Evolutionary conservation across 257 asterid genomes (phyloP).

Genomic region (Solanum habrochaites): DNA sequence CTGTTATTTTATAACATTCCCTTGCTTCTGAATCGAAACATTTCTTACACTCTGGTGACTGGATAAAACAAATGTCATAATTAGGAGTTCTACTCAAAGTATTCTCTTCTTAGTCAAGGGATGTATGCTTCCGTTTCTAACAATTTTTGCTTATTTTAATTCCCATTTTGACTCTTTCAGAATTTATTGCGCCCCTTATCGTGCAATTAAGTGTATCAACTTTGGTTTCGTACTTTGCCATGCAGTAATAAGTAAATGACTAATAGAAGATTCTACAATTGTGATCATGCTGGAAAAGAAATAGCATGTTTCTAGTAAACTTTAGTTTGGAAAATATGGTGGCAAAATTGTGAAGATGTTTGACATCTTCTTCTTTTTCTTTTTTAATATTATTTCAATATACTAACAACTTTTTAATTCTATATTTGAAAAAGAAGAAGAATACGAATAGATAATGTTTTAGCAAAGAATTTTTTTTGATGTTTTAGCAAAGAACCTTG

Average conservation of each 20-base stretch:
- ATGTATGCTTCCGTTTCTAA: neutral
- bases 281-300: neutral
- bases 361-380: too few species aligned
- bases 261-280: neutral
- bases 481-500: too few species aligned
- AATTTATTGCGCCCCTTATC: slow-evolving; percentile 69
- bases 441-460: too few species aligned
- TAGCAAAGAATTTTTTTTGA: too few species aligned
- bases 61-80: neutral
- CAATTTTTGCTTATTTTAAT: neutral
- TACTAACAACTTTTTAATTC: too few species aligned
- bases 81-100: neutral
- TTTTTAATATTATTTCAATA: too few species aligned
- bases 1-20: neutral
- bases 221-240: neutral
- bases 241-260: neutral
- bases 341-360: too few species aligned
- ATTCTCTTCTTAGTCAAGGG: neutral
- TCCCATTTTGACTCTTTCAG: slow-evolving; percentile 20
- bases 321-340: too few species aligned
- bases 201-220: slow-evolving; percentile 3
- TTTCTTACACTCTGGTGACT: neutral
- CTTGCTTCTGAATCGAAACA: neutral
- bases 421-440: too few species aligned
- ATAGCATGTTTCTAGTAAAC: neutral